Conservation (phyloP, 2,329 filamentous ascomycete genomes). For the Talaromyces sp. region DNA sequence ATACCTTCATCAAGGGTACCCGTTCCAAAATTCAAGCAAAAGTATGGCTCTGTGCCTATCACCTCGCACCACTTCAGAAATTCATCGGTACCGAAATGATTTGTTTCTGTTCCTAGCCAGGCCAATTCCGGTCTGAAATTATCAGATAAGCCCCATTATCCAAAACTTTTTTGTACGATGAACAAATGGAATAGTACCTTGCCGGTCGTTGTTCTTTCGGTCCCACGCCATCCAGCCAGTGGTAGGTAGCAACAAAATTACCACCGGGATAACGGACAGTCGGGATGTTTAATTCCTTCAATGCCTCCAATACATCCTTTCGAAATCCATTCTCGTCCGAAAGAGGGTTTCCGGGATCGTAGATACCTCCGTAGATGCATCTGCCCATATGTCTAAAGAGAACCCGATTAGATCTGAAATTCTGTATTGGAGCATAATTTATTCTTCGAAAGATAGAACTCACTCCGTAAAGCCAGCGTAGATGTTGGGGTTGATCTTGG, state of each 20-base stretch:
- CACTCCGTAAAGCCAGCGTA: constrained; percentile 85
- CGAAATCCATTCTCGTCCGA: constrained; percentile 74
- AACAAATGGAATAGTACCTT: constrained; percentile 36
- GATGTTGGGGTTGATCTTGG: constrained; percentile 74
- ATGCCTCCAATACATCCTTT: constrained; percentile 71
- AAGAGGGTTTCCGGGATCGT: constrained; percentile 72
- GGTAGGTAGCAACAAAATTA: constrained; percentile 82
- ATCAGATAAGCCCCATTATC: background rate
- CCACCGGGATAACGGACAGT: constrained; percentile 80
- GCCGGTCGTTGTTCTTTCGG: constrained; percentile 66
- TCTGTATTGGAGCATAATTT: background rate
- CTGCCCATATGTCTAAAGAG: constrained; percentile 73
- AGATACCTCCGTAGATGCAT: constrained; percentile 84
- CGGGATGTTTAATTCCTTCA: constrained; percentile 72
- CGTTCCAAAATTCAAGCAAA: constrained; percentile 79
- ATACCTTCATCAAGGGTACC: constrained; percentile 53
- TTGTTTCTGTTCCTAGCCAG: constrained; percentile 74
- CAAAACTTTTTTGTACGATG: background rate
- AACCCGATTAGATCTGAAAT: background rate
- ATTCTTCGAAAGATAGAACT: constrained; percentile 28
- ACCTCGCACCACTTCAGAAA: constrained; percentile 78
- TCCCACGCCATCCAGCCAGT: constrained; percentile 80
- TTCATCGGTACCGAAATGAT: constrained; percentile 81
- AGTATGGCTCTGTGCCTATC: constrained; percentile 73
- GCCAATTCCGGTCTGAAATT: constrained; percentile 66